Evolutionary conservation across 2,329 filamentous ascomycete species (phyloP), one percentile per base, ranked within the genome.

Genomic region (Hypoxylon sp.): DNA sequence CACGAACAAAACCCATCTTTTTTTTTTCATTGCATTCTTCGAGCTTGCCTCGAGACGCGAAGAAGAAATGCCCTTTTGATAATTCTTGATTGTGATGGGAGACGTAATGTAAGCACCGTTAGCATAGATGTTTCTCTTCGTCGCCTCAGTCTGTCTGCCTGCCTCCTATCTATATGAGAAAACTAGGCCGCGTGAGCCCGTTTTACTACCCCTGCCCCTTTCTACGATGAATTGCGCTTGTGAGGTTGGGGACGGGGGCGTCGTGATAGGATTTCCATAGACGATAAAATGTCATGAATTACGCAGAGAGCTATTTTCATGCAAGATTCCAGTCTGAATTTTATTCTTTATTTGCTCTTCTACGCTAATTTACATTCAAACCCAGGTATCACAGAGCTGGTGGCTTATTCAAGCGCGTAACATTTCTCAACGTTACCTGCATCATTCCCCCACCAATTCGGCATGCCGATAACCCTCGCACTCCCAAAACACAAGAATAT

Each of bases 391-490:
- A 22, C 10, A 31, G 14, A 17, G 26, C 42, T 8, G 9, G 5
- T 24, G 14, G 17, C 6, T 37, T 66, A 72, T 24, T 79, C 76
- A 60, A 87, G 68, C 2, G 86, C 85, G 81, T 90, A 90, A 74
- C 88, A 90, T 59, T 87, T 81, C 77, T 90, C 88, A 47, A 85
- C 84, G 59, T 80, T 86, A 17, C 81, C 78, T 29, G 78, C 81
- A 70, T 88, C 84, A 72, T 90, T 90, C 0, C 88, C 88, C 87
- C 87, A 90, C 88, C 88, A 90, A 67, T 87, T 75, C n/a, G 87
- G 87, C 87, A 90, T 90, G 14, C 78, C 80, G 6, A 89, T 78
- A 33, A 87, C 81, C 79, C 86, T 88, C 0, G 83, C 87, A 5
- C 84, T 84, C 1, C 86, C 85, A 71, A 90, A 88, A 67, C 85